A percentile compares a stretch with the other conserved stretches of the same genome.
Evolutionary conservation across 768 basidiomycete genomes (phyloP).

Genomic region (Tylopilus balloui): DNA sequence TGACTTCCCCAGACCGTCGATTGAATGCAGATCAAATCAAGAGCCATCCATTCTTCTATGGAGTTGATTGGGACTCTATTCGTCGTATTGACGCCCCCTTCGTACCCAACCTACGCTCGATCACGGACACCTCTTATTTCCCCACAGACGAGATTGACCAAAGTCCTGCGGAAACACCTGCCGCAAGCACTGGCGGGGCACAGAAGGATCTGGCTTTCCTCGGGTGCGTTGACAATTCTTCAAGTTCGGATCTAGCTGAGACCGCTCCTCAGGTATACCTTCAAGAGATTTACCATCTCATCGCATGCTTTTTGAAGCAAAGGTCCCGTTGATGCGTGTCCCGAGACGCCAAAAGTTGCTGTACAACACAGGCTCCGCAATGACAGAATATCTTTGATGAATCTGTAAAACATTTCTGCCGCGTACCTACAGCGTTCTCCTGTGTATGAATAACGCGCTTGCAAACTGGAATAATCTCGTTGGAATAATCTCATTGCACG

Average conservation of each 20-base stretch:
- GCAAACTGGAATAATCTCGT: not conserved
- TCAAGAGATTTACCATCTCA: slow-evolving; percentile 70
- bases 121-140: slow-evolving; percentile 98
- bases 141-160: slow-evolving; percentile 92
- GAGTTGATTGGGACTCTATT: slow-evolving; percentile 89
- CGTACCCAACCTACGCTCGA: slow-evolving; percentile 88
- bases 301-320: slow-evolving; percentile 47
- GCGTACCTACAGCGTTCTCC: not conserved
- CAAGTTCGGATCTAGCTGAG: slow-evolving; percentile 2
- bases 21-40: slow-evolving; percentile 84
- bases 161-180: slow-evolving; percentile 44
- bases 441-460: not conserved
- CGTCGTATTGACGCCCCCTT: slow-evolving; percentile 92
- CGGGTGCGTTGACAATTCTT: slow-evolving; percentile 38
- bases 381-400: not conserved
- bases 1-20: slow-evolving; percentile 79
- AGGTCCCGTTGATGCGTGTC: not conserved
- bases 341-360: not conserved
- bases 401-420: slow-evolving; percentile 1
- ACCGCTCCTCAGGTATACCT: slow-evolving; percentile 55
- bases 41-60: slow-evolving; percentile 88
- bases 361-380: not conserved
- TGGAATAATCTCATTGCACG: too few species aligned
- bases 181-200: slow-evolving; percentile 37
- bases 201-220: slow-evolving; percentile 64